phyloP scores from a whole-genome alignment of 78 protist species.

The Acrasis kona region DNA sequence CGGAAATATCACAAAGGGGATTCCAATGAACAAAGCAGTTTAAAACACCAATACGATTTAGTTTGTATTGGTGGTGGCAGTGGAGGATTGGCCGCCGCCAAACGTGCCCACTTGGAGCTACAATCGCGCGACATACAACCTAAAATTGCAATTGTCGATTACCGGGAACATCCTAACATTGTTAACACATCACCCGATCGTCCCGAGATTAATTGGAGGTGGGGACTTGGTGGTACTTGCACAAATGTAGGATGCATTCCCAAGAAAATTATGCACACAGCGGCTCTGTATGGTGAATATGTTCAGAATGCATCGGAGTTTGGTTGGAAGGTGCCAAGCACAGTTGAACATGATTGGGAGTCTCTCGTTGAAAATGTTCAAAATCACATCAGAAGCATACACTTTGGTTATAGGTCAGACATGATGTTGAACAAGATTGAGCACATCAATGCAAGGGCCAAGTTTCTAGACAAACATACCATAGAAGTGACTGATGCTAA shows the following conservation, averaged over 20 bases:
- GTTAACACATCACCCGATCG: slow-evolving; percentile 74
- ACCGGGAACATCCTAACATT: too few species aligned
- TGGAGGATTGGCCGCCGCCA: slow-evolving; percentile 73
- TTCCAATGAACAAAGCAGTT: too few species aligned
- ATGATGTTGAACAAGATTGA: slow-evolving; percentile 40
- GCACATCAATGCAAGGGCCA: slow-evolving; percentile 70
- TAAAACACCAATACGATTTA: slow-evolving; percentile 59
- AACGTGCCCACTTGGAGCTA: slow-evolving; percentile 35
- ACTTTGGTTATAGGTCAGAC: slow-evolving; percentile 66
- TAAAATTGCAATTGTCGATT: slow-evolving; percentile 48
- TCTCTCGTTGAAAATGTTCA: slow-evolving; percentile 40
- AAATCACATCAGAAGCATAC: slow-evolving; percentile 66
- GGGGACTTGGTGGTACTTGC: slow-evolving; percentile 76
- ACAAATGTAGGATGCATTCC: slow-evolving; percentile 93
- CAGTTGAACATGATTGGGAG: slow-evolving; percentile 29
- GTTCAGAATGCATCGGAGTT: slow-evolving; percentile 43
- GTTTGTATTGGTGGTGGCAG: slow-evolving; percentile 84
- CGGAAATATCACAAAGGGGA: too few species aligned
- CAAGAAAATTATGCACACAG: slow-evolving; percentile 78
- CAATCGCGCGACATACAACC: background rate
- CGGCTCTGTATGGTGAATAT: slow-evolving; percentile 31
- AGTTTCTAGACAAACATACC: slow-evolving; percentile 64
- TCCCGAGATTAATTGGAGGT: too few species aligned
- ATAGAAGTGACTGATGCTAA: slow-evolving; percentile 17
- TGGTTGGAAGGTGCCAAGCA: slow-evolving; percentile 47